phyloP scores from a whole-genome alignment of 108 stramenopile species.

The Skeletonema grethae region DNA sequence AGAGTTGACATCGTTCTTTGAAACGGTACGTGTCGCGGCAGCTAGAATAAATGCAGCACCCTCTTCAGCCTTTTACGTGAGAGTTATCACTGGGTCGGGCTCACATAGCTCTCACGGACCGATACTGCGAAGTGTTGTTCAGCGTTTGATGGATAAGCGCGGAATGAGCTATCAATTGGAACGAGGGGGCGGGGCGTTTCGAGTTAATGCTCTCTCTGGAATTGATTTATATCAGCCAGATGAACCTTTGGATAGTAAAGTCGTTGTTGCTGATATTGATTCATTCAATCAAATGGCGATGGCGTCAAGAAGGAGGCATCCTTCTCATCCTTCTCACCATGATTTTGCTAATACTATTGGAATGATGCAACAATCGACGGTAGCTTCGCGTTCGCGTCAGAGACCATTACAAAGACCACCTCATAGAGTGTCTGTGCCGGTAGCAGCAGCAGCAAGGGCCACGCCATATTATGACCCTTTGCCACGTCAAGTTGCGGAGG shows the following conservation, averaged over 20 bases:
- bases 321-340: not conserved
- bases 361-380: slow-evolving; percentile 1
- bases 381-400: not conserved
- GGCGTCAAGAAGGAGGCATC: slow-evolving; percentile 8
- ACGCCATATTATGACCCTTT: slow-evolving; percentile 24
- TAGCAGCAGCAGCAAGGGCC: slow-evolving; percentile 1
- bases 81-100: slow-evolving; percentile 44
- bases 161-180: slow-evolving; percentile 50
- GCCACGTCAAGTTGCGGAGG: slow-evolving; percentile 30
- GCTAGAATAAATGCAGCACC: not conserved
- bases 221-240: slow-evolving; percentile 49
- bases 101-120: slow-evolving; percentile 65
- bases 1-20: slow-evolving; percentile 42
- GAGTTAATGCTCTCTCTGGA: slow-evolving; percentile 64
- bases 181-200: slow-evolving; percentile 56
- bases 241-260: slow-evolving; percentile 25
- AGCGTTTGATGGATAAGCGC: slow-evolving; percentile 60
- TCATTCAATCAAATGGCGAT: slow-evolving; percentile 33
- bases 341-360: slow-evolving; percentile 13
- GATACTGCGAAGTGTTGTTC: slow-evolving; percentile 51
- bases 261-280: slow-evolving; percentile 29
- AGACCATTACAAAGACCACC: slow-evolving; percentile 6
- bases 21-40: slow-evolving; percentile 22
- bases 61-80: slow-evolving; percentile 20
- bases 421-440: slow-evolving; percentile 5